Base-by-base conservation (phyloP, 2,329 filamentous ascomycete species). In the Neocatenulostroma microsporum region DNA sequence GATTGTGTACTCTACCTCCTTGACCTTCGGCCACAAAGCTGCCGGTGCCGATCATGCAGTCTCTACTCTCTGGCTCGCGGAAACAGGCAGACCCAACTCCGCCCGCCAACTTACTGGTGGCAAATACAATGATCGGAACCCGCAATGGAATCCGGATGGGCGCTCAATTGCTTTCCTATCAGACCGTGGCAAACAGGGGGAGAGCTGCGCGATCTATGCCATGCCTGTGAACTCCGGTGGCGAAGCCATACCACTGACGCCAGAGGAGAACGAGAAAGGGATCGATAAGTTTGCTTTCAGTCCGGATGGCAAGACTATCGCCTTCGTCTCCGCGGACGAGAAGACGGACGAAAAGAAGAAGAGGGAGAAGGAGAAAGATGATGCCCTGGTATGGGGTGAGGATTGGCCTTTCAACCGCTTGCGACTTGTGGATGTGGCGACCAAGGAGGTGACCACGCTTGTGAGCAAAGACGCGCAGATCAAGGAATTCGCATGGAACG, bases 311-410 rank as follows among this genome's bases (percentile, higher is more conserved):
- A 56, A 50, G 25, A 48, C 35, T 17, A 58, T 65, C 24, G 57
- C 57, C 3, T 63, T 49, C 34, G 24, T 57, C 1, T 53, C 51
- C 14, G 47, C 60, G 8, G 57, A 60, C 26, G 49, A 56, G 37
- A 62, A 61, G 23, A 45, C 49, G 2, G 43, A 50, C 3, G 57
- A 58, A 17, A 42, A 53, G 36, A 56, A 54, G 23, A 48, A 44
- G 6, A 53, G 49, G 2, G 55, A 64, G 10, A 50, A 58, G 8
- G 50, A 51, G 0, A 55, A 56, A 7, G 49, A 57, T 20, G 62
- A 62, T 37, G 51, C 49, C 2, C 45, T 54, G 6, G 56, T 66
- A 12, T 66, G 57, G 55, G 61, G 57, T 18, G 42, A 59, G 24
- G 47, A 56, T 10, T 63, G 57, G 62, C 42, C 55, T 4, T 56